phyloP scores from a whole-genome alignment of 179 eudicot species.

The Silene noctiflora region DNA sequence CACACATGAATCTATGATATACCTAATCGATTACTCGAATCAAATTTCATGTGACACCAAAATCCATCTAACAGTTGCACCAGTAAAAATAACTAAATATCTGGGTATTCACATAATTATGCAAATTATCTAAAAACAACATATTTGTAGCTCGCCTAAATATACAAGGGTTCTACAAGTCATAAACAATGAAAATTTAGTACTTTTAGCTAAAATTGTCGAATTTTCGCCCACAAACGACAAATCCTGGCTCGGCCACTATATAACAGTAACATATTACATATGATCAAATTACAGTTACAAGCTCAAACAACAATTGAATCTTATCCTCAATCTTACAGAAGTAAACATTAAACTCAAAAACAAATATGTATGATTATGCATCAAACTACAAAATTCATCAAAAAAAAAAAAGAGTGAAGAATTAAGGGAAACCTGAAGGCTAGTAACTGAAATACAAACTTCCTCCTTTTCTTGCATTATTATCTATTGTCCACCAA shows the following conservation, averaged over 20 bases:
- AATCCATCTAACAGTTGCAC: neutral
- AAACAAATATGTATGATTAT: neutral
- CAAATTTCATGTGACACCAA: too few species aligned
- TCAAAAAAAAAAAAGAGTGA: neutral
- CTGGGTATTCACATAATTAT: neutral
- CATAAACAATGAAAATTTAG: too few species aligned
- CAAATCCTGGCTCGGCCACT: too few species aligned
- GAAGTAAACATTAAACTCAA: neutral
- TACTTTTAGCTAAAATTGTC: too few species aligned
- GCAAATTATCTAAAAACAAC: neutral
- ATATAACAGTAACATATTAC: neutral
- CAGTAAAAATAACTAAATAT: neutral
- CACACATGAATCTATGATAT: too few species aligned
- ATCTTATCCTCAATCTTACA: neutral
- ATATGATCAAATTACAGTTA: neutral
- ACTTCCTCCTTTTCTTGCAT: slow-evolving; percentile 25
- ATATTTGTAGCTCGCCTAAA: neutral
- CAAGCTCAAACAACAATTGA: neutral
- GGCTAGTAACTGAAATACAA: slow-evolving; percentile 16
- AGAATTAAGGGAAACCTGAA: slow-evolving; percentile 19
- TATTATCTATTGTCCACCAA: neutral
- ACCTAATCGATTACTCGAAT: too few species aligned
- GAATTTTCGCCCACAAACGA: too few species aligned
- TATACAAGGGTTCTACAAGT: neutral
- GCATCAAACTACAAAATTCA: neutral